Evolutionary conservation across 2,329 filamentous ascomycete species (phyloP), one percentile per base, ranked within the genome.

Genomic region (Phaeosphaeria sp.): DNA sequence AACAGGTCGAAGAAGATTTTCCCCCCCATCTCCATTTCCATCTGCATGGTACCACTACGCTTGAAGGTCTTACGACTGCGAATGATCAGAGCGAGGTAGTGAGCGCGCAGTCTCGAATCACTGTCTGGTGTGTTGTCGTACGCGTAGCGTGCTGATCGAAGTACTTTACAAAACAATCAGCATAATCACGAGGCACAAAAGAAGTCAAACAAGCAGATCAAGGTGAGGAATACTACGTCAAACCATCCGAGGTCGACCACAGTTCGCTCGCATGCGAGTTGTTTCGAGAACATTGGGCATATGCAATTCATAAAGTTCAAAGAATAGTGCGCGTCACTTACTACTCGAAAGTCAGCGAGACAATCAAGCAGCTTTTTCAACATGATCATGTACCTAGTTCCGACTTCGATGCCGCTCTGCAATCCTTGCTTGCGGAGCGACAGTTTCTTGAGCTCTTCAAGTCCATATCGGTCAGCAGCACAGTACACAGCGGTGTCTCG

Each of bases 1-100:
- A 97, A 98, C 80, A 98, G 84, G 85, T 97, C 93, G 83, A 98
- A 98, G 86, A 95, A 97, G 82, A 97, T 86, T 85, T 93, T 93
- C 81, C 85, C 93, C 78, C 40, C 93, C 80, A 88, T 88, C 84
- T 97, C 92, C 93, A 98, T 97, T 84, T 97, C 93, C 83, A 91
- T 90, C 86, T 97, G 93, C 93, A 97, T 96, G 80, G 93, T 97
- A 81, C 93, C 93, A 83, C 93, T 97, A 81, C 91, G 89, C 89
- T 97, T 97, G 81, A 98, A 97, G 74, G 92, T 97, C 84, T 93
- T 93, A 80, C 94, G 92, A 86, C 91, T 94, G 83, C 93, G 90
- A 84, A 97, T 97, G 81, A 97, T 96, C 80, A 97, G 87, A 78
- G 93, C 92, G 79, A 98, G 89, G 85, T 97, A 97, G 84, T 97